Evolutionary conservation across 768 basidiomycete genomes (phyloP).

Genomic region (Suillus ampliporus): DNA sequence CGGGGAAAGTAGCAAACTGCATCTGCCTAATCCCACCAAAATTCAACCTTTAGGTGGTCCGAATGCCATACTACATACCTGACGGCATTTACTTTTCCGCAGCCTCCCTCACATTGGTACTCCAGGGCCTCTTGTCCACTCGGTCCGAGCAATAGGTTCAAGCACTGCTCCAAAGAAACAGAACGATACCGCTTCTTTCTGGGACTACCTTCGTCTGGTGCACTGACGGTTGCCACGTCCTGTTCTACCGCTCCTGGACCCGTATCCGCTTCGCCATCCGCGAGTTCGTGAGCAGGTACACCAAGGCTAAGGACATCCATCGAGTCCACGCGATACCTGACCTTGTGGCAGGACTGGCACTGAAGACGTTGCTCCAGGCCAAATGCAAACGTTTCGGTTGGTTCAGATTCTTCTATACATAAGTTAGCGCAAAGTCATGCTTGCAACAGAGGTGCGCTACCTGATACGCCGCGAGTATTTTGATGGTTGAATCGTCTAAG

Average conservation of each 20-base stretch:
- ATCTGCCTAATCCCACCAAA: constrained; percentile 55
- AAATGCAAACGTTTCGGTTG: constrained; percentile 80
- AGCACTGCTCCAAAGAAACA: constrained; percentile 63
- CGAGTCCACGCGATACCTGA: constrained; percentile 80
- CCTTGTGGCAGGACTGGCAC: constrained; percentile 77
- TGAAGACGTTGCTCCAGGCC: constrained; percentile 88
- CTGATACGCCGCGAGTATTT: constrained; percentile 42
- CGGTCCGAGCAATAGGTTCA: constrained; percentile 52
- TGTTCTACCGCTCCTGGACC: constrained; percentile 13
- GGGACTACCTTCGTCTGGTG: constrained; percentile 13
- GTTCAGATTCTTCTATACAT: constrained; percentile 46
- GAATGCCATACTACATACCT: constrained; percentile 1
- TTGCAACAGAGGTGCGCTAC: constrained; percentile 17
- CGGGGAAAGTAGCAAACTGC: constrained; percentile 85
- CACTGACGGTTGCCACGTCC: neutral
- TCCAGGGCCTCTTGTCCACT: constrained; percentile 71
- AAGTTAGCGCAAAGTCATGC: constrained; percentile 29
- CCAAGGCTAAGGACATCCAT: constrained; percentile 81
- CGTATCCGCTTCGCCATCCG: constrained; percentile 18
- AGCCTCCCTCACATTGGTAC: constrained; percentile 81
- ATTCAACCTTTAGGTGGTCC: constrained; percentile 1
- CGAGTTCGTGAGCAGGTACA: constrained; percentile 63
- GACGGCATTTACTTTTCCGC: constrained; percentile 66
- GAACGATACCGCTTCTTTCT: constrained; percentile 66
- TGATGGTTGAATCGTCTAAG: constrained; percentile 71